Conservation (phyloP, 2,329 filamentous ascomycete genomes). For the Pseudocercospora macadamiae region DNA sequence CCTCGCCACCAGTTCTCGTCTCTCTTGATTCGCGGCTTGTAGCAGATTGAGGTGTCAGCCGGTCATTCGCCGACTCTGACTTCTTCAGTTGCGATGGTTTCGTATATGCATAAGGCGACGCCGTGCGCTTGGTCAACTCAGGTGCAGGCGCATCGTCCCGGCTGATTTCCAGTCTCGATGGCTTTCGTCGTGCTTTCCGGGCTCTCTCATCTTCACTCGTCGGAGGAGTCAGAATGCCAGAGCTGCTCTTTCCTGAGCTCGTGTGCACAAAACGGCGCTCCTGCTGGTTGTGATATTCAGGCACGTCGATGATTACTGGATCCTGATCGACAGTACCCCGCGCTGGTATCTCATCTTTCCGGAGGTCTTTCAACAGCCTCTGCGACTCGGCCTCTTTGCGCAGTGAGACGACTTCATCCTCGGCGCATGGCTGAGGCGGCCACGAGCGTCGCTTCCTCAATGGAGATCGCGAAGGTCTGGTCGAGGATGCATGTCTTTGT, state of each 20-base stretch:
- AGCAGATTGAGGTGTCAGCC: slow-evolving; percentile 44
- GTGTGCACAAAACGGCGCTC: slow-evolving; percentile 68
- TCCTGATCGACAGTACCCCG: slow-evolving; percentile 70
- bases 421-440: slow-evolving; percentile 67
- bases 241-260: slow-evolving; percentile 15
- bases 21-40: slow-evolving; percentile 1
- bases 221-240: slow-evolving; percentile 37
- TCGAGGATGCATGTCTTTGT: slow-evolving; percentile 13
- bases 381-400: slow-evolving; percentile 60
- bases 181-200: slow-evolving; percentile 32
- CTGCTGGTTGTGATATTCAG: slow-evolving; percentile 26
- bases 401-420: slow-evolving; percentile 68
- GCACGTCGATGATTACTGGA: slow-evolving; percentile 66
- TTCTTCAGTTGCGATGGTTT: slow-evolving; percentile 38
- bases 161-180: slow-evolving; percentile 39
- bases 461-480: slow-evolving; percentile 25
- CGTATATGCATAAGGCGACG: slow-evolving; percentile 51
- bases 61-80: slow-evolving; percentile 43
- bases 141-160: slow-evolving; percentile 41
- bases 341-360: slow-evolving; percentile 60
- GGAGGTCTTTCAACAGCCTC: slow-evolving; percentile 35
- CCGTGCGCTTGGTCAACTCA: slow-evolving; percentile 44
- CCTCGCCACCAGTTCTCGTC: slow-evolving; percentile 10
- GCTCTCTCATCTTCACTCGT: slow-evolving; percentile 43
- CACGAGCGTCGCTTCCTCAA: slow-evolving; percentile 38